Base-by-base conservation (phyloP, 139 green algal genomes). In the Micractinium conductrix region DNA sequence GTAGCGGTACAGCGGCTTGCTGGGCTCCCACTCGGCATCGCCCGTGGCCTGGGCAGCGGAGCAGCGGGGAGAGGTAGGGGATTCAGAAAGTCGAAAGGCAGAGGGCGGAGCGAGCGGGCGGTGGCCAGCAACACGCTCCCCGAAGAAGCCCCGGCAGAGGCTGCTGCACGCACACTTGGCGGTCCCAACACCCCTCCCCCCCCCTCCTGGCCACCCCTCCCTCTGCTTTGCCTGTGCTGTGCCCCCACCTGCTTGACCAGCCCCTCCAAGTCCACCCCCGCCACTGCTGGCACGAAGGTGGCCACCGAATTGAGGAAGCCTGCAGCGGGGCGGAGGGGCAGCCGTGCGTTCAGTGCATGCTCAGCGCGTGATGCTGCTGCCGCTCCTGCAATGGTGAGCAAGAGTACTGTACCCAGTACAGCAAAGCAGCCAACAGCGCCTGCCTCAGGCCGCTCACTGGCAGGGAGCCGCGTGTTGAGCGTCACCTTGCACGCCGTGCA, bases 221-320 rank as follows among this genome's bases (percentile, higher is more conserved):
- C 14, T 10, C 48, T 14, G 48, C 48, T 14, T 10, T 14, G 14
- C 10, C 12, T 10, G 48, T 10, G 48, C 10, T 58, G 48, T 22
- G 14, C 17, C 8, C 35, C 1, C 40, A 44, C 68, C 68, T 74
- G 68, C 68, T 74, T 74, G 9, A 93, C 87, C 2, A 96, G 80
- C 3, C 75, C 85, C 45, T 92, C 81, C 19, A 96, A 55, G 43
- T 91, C 87, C n/a, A 91, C 70, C 28, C 87, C 87, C 37, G 79
- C 79, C 28, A 87, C 58, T 0, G 76, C 58, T 0, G 79, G 79
- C 4, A 83, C 33, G 16, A 87, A 37, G 21, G 24, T 60, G 42
- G 73, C 30, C n/a, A 75, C 82, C 53, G 37, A 62, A 43, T 74
- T 38, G 42, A 89, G 55, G 84, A 83, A 82, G 65, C 80, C 78